phyloP scores from a whole-genome alignment of 2,329 filamentous ascomycete genomes.

The Aspergillus vadensis region DNA sequence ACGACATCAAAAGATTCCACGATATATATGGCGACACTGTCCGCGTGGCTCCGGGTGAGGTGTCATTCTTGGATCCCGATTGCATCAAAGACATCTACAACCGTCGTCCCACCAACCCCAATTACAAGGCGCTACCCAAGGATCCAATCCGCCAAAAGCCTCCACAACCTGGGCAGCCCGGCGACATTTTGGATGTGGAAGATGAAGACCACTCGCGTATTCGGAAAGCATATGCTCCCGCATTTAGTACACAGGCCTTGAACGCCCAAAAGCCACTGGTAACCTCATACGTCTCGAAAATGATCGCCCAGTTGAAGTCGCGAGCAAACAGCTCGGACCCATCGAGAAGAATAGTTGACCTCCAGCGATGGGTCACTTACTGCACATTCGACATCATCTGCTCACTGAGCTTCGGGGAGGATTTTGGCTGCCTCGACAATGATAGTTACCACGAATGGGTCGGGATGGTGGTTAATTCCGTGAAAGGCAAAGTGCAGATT shows the following conservation, averaged over 20 bases:
- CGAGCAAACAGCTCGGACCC: background rate
- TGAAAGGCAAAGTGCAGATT: conserved; percentile 2
- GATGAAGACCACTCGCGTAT: conserved; percentile 38
- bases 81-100: conserved; percentile 48
- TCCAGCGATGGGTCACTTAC: conserved; percentile 39
- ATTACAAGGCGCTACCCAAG: background rate
- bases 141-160: background rate
- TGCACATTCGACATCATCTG: conserved; percentile 46
- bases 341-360: conserved; percentile 20
- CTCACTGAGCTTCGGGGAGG: conserved; percentile 44
- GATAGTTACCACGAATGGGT: conserved; percentile 44
- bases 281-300: conserved; percentile 39
- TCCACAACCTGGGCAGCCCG: conserved; percentile 22
- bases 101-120: conserved; percentile 3
- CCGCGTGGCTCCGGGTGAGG: conserved; percentile 44
- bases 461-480: conserved; percentile 15
- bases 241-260: conserved; percentile 48
- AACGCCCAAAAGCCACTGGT: conserved; percentile 44
- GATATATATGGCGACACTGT: conserved; percentile 41
- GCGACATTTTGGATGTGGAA: conserved; percentile 21
- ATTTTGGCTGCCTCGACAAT: conserved; percentile 43
- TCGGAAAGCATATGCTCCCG: conserved; percentile 42
- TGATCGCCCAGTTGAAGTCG: background rate
- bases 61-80: conserved; percentile 48
- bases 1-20: conserved; percentile 37